Evolutionary conservation across 352 stramenopile genomes (phyloP), one percentile per base, ranked within the genome.

Genomic region (Phytophthora aleatoria): DNA sequence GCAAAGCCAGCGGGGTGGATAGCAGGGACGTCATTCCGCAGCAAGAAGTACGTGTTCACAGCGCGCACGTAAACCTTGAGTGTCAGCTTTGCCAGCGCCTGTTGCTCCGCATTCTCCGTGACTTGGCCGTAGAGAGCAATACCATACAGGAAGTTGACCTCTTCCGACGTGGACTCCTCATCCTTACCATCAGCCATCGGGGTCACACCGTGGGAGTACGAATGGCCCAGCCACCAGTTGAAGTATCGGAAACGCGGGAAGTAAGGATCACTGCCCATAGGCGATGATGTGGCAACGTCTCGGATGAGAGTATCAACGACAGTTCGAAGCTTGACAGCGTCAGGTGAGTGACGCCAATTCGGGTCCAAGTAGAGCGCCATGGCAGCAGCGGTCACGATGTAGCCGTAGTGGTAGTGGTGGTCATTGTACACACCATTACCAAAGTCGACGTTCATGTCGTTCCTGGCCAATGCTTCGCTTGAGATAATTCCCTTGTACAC

Each of bases 391-490:
- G 70, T 86, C 43, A 90, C 77, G 15, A 81, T 65, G 54, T 91
- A 91, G 62, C 82, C 82, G 50, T 89, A 91, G 59, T 91, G 82
- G 35, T 90, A 91, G 60, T 91, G 80, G 57, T 91, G 82, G 47
- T 91, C 82, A 42, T 90, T 91, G 74, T 90, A 91, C 31, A 89
- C 76, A 24, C 66, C 69, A 57, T 89, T 91, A 45, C 82, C 79
- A 49, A 91, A 91, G 52, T 91, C 82, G 20, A 88, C 77, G 61
- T 91, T 87, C 56, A 89, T 76, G 59, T 91, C 82, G 28, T 84
- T 71, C 64, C 75, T 84, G 30, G 26, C 28, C 26, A 90, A 50
- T n/a, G 59, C 80, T 41, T 91, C 80, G 36, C 74, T 83, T 5
- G 78, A 74, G 27, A 90, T 79, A 41, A 91, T 83, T 7, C 82